These are phyloP conservation scores for Hirsutella minnesotensis DNA, from an alignment of 2,329 filamentous ascomycete genomes.

Conservation along the genomic window DNA sequence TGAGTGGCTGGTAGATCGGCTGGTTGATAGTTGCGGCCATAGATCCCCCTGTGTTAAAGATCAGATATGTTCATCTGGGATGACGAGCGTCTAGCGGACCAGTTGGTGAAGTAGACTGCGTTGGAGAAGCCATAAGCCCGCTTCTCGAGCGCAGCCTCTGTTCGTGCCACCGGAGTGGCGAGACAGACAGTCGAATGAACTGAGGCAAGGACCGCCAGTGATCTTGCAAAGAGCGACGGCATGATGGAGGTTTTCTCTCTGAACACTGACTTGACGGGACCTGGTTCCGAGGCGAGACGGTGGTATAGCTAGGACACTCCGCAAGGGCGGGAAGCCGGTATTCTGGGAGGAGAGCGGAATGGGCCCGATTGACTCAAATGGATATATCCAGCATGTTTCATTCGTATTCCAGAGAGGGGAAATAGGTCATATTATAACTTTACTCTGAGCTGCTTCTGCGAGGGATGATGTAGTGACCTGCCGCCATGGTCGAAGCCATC, in stretches of 20 bases:
- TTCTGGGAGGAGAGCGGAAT: neutral
- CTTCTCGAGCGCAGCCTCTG: conserved; percentile 7
- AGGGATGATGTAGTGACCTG: no score
- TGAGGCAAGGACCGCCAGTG: conserved; percentile 14
- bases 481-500: no score
- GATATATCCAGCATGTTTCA: neutral
- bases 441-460: no score
- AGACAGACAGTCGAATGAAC: conserved; percentile 12
- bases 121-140: conserved; percentile 19
- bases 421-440: neutral
- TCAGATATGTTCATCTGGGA: no score
- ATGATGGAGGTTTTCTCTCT: conserved; percentile 11
- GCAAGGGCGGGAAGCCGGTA: neutral
- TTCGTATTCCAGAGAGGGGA: neutral
- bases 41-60: conserved; percentile 59
- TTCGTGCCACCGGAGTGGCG: conserved; percentile 9
- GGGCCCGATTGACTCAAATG: neutral
- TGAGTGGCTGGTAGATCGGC: conserved; percentile 56
- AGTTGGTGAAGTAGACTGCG: conserved; percentile 37
- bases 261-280: neutral
- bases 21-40: conserved; percentile 62
- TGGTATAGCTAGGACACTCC: neutral
- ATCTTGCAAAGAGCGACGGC: conserved; percentile 13
- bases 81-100: conserved; percentile 19
- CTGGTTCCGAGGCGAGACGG: neutral